These are phyloP conservation scores for Paxillus rubicundulus DNA, from an alignment of 768 basidiomycete genomes.

Conservation along the genomic window DNA sequence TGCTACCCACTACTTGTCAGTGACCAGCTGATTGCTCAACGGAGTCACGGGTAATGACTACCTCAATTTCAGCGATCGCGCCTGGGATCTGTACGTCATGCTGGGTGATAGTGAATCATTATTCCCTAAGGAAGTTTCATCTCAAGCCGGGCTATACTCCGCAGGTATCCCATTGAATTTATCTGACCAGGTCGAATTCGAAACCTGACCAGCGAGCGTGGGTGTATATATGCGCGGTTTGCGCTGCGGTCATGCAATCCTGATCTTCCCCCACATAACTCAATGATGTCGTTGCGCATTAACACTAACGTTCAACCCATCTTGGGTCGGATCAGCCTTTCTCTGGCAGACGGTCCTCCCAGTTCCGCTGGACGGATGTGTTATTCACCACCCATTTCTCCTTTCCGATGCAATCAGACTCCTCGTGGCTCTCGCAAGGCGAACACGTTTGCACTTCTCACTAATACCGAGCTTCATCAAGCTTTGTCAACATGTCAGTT, in stretches of 20 bases:
- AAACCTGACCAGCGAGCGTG: constrained; percentile 23
- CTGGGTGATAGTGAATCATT: constrained; percentile 10
- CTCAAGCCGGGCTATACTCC: constrained; percentile 10
- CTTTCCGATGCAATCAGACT: constrained; percentile 19
- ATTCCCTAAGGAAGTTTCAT: constrained; percentile 13
- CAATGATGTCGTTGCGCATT: constrained; percentile 29
- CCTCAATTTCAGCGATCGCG: constrained; percentile 16
- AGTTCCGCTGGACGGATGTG: constrained; percentile 11
- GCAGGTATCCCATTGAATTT: constrained; percentile 9
- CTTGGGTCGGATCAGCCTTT: constrained; percentile 16
- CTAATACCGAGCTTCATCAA: constrained; percentile 32
- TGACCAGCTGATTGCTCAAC: not conserved
- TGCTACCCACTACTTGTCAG: not conserved
- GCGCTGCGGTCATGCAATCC: not conserved
- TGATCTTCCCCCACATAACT: constrained; percentile 10
- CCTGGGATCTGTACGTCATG: constrained; percentile 16
- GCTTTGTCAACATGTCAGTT: constrained; percentile 20
- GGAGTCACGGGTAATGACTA: constrained; percentile 4
- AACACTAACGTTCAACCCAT: constrained; percentile 28
- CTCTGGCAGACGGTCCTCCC: constrained; percentile 14
- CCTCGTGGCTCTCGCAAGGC: constrained; percentile 33
- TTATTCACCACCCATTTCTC: constrained; percentile 20
- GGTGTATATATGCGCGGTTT: constrained; percentile 19
- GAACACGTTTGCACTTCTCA: constrained; percentile 31
- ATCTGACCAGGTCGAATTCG: constrained; percentile 17